Percentiles rank a stretch among this genome's conserved stretches.
These are phyloP conservation scores for Achlya hypogyna DNA, from an alignment of 352 stramenopile species.

Conservation along the genomic window DNA sequence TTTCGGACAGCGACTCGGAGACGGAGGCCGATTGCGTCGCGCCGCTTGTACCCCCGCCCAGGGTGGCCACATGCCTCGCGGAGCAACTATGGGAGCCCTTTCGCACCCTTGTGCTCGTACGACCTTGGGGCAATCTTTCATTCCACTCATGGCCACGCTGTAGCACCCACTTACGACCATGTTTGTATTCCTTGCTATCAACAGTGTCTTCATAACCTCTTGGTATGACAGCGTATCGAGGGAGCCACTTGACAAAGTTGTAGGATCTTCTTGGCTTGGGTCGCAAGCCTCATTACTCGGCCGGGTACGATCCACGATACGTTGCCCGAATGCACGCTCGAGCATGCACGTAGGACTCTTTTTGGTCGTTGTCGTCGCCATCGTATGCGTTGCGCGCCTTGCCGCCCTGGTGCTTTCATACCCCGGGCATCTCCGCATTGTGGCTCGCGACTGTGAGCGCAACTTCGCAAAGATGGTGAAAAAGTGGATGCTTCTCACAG, in stretches of 20 bases:
- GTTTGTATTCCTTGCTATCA: neutral
- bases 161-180: conserved; percentile 10
- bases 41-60: neutral
- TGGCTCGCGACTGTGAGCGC: conserved; percentile 69
- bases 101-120: conserved; percentile 8
- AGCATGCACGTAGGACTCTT: conserved; percentile 29
- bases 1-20: conserved; percentile 11
- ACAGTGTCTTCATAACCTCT: neutral
- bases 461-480: conserved; percentile 67
- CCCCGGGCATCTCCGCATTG: conserved; percentile 60
- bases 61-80: neutral
- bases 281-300: conserved; percentile 1
- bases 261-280: conserved; percentile 6
- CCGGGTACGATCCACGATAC: neutral
- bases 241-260: too few relatives aligned
- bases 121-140: neutral
- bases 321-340: neutral
- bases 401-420: conserved; percentile 55
- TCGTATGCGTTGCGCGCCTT: conserved; percentile 33
- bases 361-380: conserved; percentile 29
- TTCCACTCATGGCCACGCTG: neutral
- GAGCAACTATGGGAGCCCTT: conserved; percentile 19
- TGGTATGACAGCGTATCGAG: neutral
- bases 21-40: neutral
- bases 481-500: conserved; percentile 55